Evolutionary conservation across 1,284 basidiomycete genomes (phyloP), one percentile per base, ranked within the genome.

Genomic region (Puccinia horiana): DNA sequence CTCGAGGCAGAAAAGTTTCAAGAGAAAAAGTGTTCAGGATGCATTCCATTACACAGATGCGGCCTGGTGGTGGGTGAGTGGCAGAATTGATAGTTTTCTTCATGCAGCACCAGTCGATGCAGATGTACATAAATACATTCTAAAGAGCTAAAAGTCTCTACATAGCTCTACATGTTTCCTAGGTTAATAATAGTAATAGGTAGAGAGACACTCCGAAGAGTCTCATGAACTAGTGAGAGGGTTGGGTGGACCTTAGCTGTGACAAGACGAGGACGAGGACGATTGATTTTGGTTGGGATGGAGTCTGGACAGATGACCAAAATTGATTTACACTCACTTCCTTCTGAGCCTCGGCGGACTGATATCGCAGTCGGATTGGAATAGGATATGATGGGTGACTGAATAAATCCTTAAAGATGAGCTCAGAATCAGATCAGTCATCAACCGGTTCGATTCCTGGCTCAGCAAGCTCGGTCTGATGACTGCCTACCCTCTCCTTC

Each of bases 41-140:
- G 61, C 6, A 29, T 63, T 63, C 61, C 37, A 63, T 26, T n/a
- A n/a, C n/a, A n/a, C n/a, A 44, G 16, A 44, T 16, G 44, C 44
- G 44, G 44, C 44, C 44, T 16, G 44, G 56, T 29, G 56, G n/a
- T 58, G 52, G 44, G 8, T 47, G 44, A 52, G 49, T 23, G 20
- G 16, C 56, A 58, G 56, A 26, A 9, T 58, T 35, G 11, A 12
- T 52, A 11, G 4, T 63, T 63, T 18, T 18, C 32, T 63, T 63
- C 58, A 63, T 63, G 58, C 58, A 63, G 58, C 32, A 42, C 63
- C 37, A n/a, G 63, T 9, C 63, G 40, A 42, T 67, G 40, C 20
- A 67, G 40, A 67, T 44, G 20, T n/a, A 32, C 14, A 23, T 67
- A 23, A 20, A 8, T 26, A 29, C n/a, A n/a, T n/a, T 52, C n/a